Percentiles rank a stretch among this genome's conserved stretches.
phyloP scores from a whole-genome alignment of 306 rosid species.

The Benincasa hispida region DNA sequence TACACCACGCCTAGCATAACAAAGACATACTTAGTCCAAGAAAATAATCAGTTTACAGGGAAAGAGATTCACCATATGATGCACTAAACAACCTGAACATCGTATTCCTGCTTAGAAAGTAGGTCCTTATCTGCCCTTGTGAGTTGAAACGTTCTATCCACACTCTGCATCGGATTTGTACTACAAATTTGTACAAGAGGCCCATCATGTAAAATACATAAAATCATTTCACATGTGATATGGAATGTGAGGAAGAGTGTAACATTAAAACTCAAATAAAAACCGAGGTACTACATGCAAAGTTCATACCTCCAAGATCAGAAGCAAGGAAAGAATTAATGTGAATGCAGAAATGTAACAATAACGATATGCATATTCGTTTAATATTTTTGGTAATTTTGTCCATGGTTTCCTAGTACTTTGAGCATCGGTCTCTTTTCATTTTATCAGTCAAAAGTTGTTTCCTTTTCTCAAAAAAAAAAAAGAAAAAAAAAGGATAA shows the following conservation, averaged over 20 bases:
- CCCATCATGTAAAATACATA: neutral
- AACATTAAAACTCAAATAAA: neutral
- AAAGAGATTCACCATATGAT: slow-evolving; percentile 9
- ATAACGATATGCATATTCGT: too few relatives aligned
- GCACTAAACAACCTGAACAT: slow-evolving; percentile 65
- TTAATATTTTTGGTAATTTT: too few relatives aligned
- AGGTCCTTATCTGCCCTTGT: slow-evolving; percentile 68
- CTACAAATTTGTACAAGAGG: slow-evolving; percentile 29
- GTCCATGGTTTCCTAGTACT: too few relatives aligned
- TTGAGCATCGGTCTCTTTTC: too few relatives aligned
- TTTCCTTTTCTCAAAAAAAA: too few relatives aligned
- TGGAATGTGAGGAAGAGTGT: neutral
- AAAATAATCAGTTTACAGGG: neutral
- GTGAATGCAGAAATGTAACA: neutral
- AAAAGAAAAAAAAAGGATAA: too few relatives aligned
- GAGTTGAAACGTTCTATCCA: slow-evolving; percentile 79
- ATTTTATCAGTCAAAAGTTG: too few relatives aligned
- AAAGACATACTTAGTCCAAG: neutral
- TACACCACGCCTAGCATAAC: slow-evolving; percentile 77
- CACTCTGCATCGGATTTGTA: slow-evolving; percentile 68
- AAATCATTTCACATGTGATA: neutral
- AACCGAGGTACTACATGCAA: neutral
- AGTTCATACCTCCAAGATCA: neutral
- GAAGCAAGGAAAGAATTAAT: neutral
- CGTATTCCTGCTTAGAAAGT: slow-evolving; percentile 57